A percentile compares a stretch with the other conserved stretches of the same genome.
These are phyloP conservation scores for Erodium chrysanthum DNA, from an alignment of 441 rosid species.

Conservation along the genomic window DNA sequence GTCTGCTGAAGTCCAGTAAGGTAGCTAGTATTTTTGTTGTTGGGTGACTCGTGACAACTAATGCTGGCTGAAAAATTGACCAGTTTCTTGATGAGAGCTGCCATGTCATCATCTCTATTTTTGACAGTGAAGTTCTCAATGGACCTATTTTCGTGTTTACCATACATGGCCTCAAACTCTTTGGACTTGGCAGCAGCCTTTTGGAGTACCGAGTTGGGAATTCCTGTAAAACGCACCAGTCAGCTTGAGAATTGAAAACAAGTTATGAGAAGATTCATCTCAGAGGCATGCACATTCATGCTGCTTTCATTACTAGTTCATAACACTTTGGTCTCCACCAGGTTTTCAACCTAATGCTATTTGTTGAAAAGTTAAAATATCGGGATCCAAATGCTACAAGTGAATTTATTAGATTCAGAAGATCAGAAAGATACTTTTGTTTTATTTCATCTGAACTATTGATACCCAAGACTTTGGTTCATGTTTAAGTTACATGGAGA, in stretches of 20 bases:
- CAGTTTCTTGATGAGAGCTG: slow-evolving; percentile 33
- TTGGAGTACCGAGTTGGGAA: slow-evolving; percentile 54
- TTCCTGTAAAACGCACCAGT: slow-evolving; percentile 43
- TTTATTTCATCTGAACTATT: not conserved
- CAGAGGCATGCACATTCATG: not conserved
- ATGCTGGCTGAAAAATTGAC: slow-evolving; percentile 18
- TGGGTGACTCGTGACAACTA: slow-evolving; percentile 19
- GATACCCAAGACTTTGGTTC: slow-evolving; percentile 1
- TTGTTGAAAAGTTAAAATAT: not conserved
- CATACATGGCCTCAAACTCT: slow-evolving; percentile 60
- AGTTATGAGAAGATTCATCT: not conserved
- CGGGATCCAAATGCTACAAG: not conserved
- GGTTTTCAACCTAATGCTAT: not conserved
- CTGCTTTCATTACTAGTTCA: not conserved
- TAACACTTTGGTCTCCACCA: not conserved
- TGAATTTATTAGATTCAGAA: not conserved
- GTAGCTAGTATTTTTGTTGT: slow-evolving; percentile 18
- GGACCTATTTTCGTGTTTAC: slow-evolving; percentile 24
- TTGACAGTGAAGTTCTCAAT: slow-evolving; percentile 16
- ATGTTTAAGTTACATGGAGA: not conserved
- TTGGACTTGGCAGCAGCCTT: slow-evolving; percentile 63
- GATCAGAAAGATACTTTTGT: not conserved
- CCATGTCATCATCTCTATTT: slow-evolving; percentile 20
- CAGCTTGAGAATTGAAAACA: not conserved
- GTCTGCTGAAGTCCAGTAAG: slow-evolving; percentile 37